Evolutionary conservation across 768 basidiomycete genomes (phyloP).

Genomic region (Atractiella rhizophila): DNA sequence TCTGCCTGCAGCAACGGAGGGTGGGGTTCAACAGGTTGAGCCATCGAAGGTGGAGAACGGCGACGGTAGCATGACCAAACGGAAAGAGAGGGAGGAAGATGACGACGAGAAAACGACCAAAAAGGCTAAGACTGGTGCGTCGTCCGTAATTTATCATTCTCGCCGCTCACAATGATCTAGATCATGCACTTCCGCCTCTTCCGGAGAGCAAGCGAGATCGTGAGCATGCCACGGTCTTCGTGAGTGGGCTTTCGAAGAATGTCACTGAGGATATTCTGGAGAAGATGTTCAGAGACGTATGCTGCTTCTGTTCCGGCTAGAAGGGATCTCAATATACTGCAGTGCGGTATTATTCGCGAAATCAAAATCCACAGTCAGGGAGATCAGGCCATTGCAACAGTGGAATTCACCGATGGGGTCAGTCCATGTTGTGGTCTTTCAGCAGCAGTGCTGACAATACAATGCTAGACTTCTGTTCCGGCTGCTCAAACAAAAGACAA

Average conservation of each 20-base stretch:
- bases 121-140: not conserved
- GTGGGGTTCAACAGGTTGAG: conserved; percentile 13
- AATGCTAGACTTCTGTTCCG: conserved; percentile 44
- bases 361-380: conserved; percentile 45
- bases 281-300: conserved; percentile 60
- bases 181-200: conserved; percentile 23
- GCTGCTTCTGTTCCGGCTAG: conserved; percentile 15
- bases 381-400: conserved; percentile 44
- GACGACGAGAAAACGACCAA: not conserved
- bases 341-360: conserved; percentile 77
- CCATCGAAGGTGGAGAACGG: not conserved
- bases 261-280: conserved; percentile 38
- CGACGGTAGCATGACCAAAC: not conserved
- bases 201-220: too few relatives aligned
- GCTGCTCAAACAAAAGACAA: conserved; percentile 83
- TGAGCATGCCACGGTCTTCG: conserved; percentile 77
- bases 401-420: conserved; percentile 58
- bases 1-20: conserved; percentile 21
- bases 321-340: not conserved
- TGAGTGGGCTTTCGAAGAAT: conserved; percentile 40
- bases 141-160: not conserved
- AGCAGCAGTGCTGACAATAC: not conserved
- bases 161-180: not conserved
- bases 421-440: conserved; percentile 12
- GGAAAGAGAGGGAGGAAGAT: not conserved